Base-by-base conservation (phyloP, 2,329 filamentous ascomycete species). In the Fusarium sp. region DNA sequence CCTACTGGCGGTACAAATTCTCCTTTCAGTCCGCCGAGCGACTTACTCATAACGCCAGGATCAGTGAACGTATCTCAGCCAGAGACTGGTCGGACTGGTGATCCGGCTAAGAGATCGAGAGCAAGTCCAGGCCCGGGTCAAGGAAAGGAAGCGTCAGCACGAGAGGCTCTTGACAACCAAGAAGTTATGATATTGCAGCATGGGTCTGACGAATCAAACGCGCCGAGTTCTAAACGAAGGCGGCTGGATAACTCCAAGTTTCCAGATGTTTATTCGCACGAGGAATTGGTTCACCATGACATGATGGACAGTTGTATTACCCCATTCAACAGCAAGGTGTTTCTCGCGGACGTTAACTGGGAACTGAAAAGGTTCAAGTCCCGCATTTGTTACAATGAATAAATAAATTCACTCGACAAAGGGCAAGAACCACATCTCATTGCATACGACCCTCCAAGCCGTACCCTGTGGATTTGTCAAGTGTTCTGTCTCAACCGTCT, bases 321-420 rank as follows among this genome's bases (percentile, higher is more conserved):
- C 24, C 48, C 51, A 22, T 32, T 5, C 12, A 53, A 56, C 24
- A 40, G 29, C 19, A 35, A 19, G 19, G 43, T 43, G 32, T 56
- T 62, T 32, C 28, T 59, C 26, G 51, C 48, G 34, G 43, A 55
- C 34, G 47, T 62, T 11, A 45, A 62, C 11, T 49, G 51, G 59
- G 35, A 62, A 46, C 36, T 62, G 22, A 25, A 35, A 36, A 53
- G 40, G 53, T 35, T 47, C n/a, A 50, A n/a, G n/a, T n/a, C n/a
- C n/a, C n/a, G n/a, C n/a, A n/a, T n/a, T n/a, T n/a, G n/a, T n/a
- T n/a, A n/a, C n/a, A n/a, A n/a, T n/a, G n/a, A n/a, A n/a, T n/a
- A n/a, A n/a, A n/a, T n/a, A n/a, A n/a, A n/a, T n/a, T n/a, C n/a
- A n/a, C n/a, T n/a, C n/a, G n/a, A n/a, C n/a, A n/a, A n/a, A n/a